phyloP scores from a whole-genome alignment of 2,329 filamentous ascomycete genomes.

The Exophiala xenobiotica region DNA sequence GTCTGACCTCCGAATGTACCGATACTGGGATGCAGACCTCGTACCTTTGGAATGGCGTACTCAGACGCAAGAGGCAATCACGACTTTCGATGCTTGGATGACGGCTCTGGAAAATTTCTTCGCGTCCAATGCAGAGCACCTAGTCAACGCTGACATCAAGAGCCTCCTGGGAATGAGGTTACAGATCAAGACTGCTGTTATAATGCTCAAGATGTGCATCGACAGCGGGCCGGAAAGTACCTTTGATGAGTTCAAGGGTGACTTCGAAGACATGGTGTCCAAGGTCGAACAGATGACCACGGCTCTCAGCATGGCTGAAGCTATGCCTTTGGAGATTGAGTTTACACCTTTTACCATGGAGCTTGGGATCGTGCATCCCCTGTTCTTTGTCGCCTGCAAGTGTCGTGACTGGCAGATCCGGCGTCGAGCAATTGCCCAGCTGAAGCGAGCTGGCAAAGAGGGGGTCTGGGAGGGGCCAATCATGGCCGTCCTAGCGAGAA shows the following conservation, averaged over 20 bases:
- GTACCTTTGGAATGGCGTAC: slow-evolving; percentile 28
- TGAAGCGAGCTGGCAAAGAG: slow-evolving; percentile 37
- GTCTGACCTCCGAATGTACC: slow-evolving; percentile 30
- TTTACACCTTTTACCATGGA: slow-evolving; percentile 33
- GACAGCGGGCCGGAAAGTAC: slow-evolving; percentile 28
- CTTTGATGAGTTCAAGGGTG: slow-evolving; percentile 27
- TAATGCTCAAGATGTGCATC: slow-evolving; percentile 31
- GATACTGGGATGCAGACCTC: slow-evolving; percentile 26
- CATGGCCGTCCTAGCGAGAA: slow-evolving; percentile 33
- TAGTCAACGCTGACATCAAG: slow-evolving; percentile 25
- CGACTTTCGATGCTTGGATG: slow-evolving; percentile 30
- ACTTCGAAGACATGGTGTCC: slow-evolving; percentile 32
- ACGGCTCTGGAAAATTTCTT: slow-evolving; percentile 30
- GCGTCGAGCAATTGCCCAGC: slow-evolving; percentile 32
- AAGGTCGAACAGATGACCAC: slow-evolving; percentile 28
- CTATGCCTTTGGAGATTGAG: slow-evolving; percentile 26
- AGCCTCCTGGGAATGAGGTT: slow-evolving; percentile 30
- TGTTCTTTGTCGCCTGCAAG: slow-evolving; percentile 36
- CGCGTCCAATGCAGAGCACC: slow-evolving; percentile 4
- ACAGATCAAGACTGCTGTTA: slow-evolving; percentile 31
- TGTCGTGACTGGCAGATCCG: slow-evolving; percentile 33
- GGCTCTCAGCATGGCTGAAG: slow-evolving; percentile 22
- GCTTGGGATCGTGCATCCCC: slow-evolving; percentile 35
- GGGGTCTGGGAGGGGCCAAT: slow-evolving; percentile 39
- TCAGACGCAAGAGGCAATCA: slow-evolving; percentile 24